Base-by-base conservation (phyloP, 164 flowering plant species). In the Vitis amurensis region DNA sequence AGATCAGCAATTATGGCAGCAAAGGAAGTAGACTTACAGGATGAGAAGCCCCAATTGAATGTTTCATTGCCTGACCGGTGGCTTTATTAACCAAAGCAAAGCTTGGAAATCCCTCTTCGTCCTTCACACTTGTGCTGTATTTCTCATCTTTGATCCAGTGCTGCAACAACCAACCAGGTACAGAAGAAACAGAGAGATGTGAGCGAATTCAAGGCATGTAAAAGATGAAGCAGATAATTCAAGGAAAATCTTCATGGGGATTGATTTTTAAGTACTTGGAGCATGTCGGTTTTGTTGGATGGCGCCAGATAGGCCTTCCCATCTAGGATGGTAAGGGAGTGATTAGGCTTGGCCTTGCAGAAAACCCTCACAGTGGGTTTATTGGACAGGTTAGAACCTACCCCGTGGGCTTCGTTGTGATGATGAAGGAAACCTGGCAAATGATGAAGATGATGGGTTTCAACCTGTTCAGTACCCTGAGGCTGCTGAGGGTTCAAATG, bases 71-170 rank as follows among this genome's bases (percentile, higher is more conserved):
- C 80, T 81, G 84, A 66, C 88, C 86, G 64, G 90, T 86, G 48
- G 84, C 90, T 66, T 88, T 90, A 63, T 92, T 92, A 16, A 90
- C 79, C 68, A 90, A 72, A 63, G 93, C 76, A 80, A 92, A 92
- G 69, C 81, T 68, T 9, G 92, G 93, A 37, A 68, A 87, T 0
- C 91, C 89, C 60, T 88, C 89, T 75, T 80, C 82, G 71, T 92
- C 93, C 81, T 85, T 90, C 79, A 90, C 92, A 63, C 75, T 88
- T 0, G 85, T 84, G 68, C 92, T 84, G 78, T 73, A 86, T 71
- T 80, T 92, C 80, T 88, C 91, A 73, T 92, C 97, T 71, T 90
- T 92, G 68, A 78, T 75, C 97, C 93, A 92, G 65, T 88, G 88
- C 92, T 89, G 77, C 71, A 78, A 72, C 23, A 68, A 44, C 13